Evolutionary conservation across 768 basidiomycete genomes (phyloP), one percentile per base, ranked within the genome.

Genomic region (Leccinum imitatum): DNA sequence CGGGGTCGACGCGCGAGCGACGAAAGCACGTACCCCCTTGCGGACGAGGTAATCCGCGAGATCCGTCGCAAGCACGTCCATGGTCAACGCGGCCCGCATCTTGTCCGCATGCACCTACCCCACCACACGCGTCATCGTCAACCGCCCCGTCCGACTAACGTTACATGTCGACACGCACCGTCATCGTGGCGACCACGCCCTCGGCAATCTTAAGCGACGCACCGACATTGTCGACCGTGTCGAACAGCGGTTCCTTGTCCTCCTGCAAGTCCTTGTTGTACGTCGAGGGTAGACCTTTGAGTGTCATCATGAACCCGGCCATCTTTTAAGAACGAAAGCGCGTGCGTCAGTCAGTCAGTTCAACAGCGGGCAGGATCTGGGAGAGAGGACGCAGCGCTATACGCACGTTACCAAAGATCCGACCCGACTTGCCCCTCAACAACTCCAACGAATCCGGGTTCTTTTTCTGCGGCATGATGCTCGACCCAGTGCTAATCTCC

Each of bases 391-490:
- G 19, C 44, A n/a, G 50, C 39, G 5, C 13, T 35, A 35, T 14
- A 56, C 83, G 65, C 69, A 91, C 93, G 69, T 93, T 88, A 59
- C 97, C 97, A 75, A 98, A 96, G 21, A 96, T 82, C 27, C 97
- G 87, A 5, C 97, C 97, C 33, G 91, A 84, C 76, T 99, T 99
- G 66, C 97, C 97, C 59, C 97, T 87, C 59, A 99, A 80, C 21
- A 99, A 81, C 74, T 99, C 97, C 57, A 97, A 79, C 10, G 96
- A 98, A 73, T 98, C 97, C 0, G 95, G 93, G 70, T 98, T 98
- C 78, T 98, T 99, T 79, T 99, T 98, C 72, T 98, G 97, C 6
- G 97, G 97, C 97, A 99, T 99, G 72, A 99, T 98, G 65, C 95
- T 98, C 44, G 95, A 98, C 7, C 97, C 97, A 48, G 97, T 99